Base-by-base conservation (phyloP, 306 rosid species). In the Geum urbanum region DNA sequence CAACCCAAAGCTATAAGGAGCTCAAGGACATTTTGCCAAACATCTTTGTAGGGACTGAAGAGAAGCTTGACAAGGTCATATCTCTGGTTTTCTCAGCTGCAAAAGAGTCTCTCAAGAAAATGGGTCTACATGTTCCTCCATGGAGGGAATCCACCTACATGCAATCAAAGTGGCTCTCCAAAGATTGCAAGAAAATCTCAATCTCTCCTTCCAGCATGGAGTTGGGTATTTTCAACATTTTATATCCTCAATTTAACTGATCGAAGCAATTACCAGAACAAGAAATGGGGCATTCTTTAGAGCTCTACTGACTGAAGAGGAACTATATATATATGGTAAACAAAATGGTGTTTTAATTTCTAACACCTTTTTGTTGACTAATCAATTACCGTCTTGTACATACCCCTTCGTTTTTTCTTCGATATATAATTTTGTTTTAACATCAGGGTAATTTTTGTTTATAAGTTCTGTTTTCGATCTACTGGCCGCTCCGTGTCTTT, bases 81-180 rank as follows among this genome's bases (percentile, higher is more conserved):
- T 71, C 88, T 13, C 24, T 91, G 7, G 24, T 91, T 6, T 91
- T 92, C 74, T 67, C 87, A 63, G 97, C 89, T 24, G 91, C 92
- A 67, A 85, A 88, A 63, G 88, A 85, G 50, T 91, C 91, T 59
- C 86, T 91, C 0, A 85, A 80, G 76, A 83, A 91, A 62, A 88
- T 68, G 49, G 96, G 97, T 14, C 87, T 91, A 45, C 88, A 84
- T 40, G 78, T 91, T 19, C 97, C 97, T 0, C 97, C 97, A 46
- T 91, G 97, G 96, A 88, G 97, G 72, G 87, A 86, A 15, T 68
- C 79, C 6, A 19, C 63, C 70, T 91, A 88, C 76, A 88, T 91
- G 86, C 79, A 75, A 18, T 54, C 81, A 72, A 86, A 86, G 66
- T 84, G 88, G 85, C 75, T 86, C 9, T 76, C 84, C 18, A 66